Evolutionary conservation across 2,329 filamentous ascomycete genomes (phyloP).

Genomic region (Aureobasidium vineae): DNA sequence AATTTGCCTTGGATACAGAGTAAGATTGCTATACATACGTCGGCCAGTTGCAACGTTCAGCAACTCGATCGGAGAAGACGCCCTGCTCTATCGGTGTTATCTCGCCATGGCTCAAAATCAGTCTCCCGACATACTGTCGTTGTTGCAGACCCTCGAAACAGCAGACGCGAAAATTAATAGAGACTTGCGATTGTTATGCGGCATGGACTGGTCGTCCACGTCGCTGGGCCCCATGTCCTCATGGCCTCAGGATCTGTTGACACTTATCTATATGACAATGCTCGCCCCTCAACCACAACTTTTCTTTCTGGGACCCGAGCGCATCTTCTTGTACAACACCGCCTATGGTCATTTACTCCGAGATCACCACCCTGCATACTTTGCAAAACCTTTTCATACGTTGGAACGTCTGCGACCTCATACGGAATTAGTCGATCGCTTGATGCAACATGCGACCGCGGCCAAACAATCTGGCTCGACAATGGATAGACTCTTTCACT

Average conservation of each 20-base stretch:
- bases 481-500: background rate
- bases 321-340: slow-evolving; percentile 26
- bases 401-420: background rate
- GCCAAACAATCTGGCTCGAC: background rate
- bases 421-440: background rate
- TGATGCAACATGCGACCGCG: background rate
- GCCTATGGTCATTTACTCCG: slow-evolving; percentile 15
- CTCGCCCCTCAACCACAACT: slow-evolving; percentile 24
- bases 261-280: slow-evolving; percentile 24
- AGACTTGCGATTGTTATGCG: background rate
- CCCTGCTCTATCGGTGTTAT: no score
- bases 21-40: background rate
- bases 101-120: background rate
- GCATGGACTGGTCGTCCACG: background rate
- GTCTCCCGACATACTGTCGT: background rate
- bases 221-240: slow-evolving; percentile 20
- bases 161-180: background rate
- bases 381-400: background rate
- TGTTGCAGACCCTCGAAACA: background rate
- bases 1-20: no score
- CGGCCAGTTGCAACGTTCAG: background rate
- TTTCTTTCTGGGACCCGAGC: slow-evolving; percentile 20
- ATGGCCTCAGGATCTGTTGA: slow-evolving; percentile 26
- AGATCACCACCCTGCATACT: slow-evolving; percentile 22
- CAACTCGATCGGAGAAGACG: no score